Evolutionary conservation across 805 yeast genomes (phyloP).

Genomic region (Metschnikowia reukaufii): DNA sequence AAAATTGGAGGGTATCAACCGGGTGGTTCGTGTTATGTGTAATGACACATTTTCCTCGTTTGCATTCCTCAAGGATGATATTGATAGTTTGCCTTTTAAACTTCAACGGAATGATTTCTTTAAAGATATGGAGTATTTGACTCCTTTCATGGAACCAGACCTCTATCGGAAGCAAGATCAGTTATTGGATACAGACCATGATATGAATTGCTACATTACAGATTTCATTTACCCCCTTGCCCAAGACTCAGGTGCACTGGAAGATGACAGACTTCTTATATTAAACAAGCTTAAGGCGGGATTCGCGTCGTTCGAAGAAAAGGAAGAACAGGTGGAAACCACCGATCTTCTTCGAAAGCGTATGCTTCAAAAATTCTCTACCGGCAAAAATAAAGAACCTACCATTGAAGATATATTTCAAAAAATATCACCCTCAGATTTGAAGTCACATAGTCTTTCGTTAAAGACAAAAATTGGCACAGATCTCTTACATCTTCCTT

Average conservation of each 20-base stretch:
- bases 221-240: conserved; percentile 29
- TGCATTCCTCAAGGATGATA: conserved; percentile 64
- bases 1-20: conserved; percentile 53
- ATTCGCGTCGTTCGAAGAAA: background rate
- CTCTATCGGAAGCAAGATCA: conserved; percentile 42
- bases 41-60: conserved; percentile 66
- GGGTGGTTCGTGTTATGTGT: conserved; percentile 61
- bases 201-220: conserved; percentile 27
- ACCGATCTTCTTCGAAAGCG: conserved; percentile 3
- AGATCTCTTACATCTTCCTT: background rate
- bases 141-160: conserved; percentile 44
- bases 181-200: conserved; percentile 33
- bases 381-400: conserved; percentile 6
- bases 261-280: conserved; percentile 7
- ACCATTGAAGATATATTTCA: conserved; percentile 3
- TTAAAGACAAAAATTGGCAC: background rate
- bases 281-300: conserved; percentile 2
- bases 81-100: conserved; percentile 56
- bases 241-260: background rate
- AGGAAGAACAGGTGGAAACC: background rate
- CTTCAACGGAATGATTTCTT: conserved; percentile 47
- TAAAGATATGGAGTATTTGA: conserved; percentile 54
- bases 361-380: background rate
- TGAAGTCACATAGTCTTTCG: background rate
- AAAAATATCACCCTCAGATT: conserved; percentile 1